phyloP scores from a whole-genome alignment of 345 rosid species.

The Boechera divaricarpa region DNA sequence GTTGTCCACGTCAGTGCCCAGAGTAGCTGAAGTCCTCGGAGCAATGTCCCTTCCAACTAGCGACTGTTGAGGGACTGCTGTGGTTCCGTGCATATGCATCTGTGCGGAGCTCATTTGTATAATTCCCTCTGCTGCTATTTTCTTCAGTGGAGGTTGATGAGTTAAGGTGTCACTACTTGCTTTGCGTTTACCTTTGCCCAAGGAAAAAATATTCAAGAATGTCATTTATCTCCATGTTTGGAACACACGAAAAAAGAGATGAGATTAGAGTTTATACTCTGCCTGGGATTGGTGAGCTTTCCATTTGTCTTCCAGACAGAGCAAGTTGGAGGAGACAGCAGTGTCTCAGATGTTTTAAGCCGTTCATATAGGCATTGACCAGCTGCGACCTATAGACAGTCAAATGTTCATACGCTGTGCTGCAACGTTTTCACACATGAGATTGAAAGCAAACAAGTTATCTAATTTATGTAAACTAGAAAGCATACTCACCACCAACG shows the following conservation, averaged over 20 bases:
- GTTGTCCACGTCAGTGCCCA: slow-evolving; percentile 59
- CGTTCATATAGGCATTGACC: slow-evolving; percentile 74
- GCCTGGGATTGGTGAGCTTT: slow-evolving; percentile 44
- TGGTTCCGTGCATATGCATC: slow-evolving; percentile 55
- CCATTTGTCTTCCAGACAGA: slow-evolving; percentile 56
- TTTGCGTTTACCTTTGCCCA: slow-evolving; percentile 74
- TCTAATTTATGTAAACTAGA: slow-evolving; percentile 1
- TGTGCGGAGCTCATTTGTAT: slow-evolving; percentile 65
- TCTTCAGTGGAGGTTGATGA: slow-evolving; percentile 74
- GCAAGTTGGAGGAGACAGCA: slow-evolving; percentile 60
- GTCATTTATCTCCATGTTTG: neutral
- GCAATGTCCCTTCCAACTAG: slow-evolving; percentile 46
- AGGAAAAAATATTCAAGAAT: neutral
- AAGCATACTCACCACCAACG: slow-evolving; percentile 62
- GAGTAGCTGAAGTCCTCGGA: slow-evolving; percentile 52
- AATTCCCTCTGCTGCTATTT: slow-evolving; percentile 57
- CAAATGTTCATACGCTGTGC: slow-evolving; percentile 31
- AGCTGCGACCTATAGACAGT: slow-evolving; percentile 65
- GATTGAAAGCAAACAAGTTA: slow-evolving; percentile 10
- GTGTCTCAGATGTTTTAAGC: slow-evolving; percentile 57
- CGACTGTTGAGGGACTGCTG: slow-evolving; percentile 49
- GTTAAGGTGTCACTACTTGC: slow-evolving; percentile 65
- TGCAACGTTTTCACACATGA: slow-evolving; percentile 15
- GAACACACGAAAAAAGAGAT: slow-evolving; percentile 1
- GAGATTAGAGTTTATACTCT: slow-evolving; percentile 53